Conservation (phyloP, 2,329 filamentous ascomycete genomes). For the Chaetomium sp. region DNA sequence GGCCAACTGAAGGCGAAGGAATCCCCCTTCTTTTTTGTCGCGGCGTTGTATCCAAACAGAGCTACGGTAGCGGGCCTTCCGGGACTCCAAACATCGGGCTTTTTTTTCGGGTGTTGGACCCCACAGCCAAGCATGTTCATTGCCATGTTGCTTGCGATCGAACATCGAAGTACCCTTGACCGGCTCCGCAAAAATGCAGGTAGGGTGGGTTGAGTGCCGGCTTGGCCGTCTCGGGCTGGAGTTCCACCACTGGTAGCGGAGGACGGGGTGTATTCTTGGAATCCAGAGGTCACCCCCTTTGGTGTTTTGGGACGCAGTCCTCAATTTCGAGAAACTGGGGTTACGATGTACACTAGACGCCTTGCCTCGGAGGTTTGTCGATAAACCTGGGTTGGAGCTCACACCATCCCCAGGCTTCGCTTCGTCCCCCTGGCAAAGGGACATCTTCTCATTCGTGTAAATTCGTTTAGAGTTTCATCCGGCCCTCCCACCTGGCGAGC, state of each 20-base stretch:
- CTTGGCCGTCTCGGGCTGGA: no score
- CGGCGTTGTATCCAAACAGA: not conserved
- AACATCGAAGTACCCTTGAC: no score
- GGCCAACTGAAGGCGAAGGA: not conserved
- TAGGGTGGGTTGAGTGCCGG: no score
- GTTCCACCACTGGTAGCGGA: no score
- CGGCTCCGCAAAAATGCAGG: no score
- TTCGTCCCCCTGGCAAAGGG: no score
- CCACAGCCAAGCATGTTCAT: not conserved
- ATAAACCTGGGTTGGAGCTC: not conserved
- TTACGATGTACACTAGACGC: no score
- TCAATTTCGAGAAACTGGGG: no score
- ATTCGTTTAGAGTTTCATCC: not conserved
- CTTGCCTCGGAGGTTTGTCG: not conserved
- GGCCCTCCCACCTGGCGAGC: not conserved
- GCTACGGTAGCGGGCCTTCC: not conserved
- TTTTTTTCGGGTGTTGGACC: not conserved
- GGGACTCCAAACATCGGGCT: not conserved
- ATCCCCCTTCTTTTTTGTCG: no score
- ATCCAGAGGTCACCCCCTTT: no score
- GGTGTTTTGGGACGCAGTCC: no score
- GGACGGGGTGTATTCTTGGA: no score
- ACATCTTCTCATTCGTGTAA: conserved; percentile 5
- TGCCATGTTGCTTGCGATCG: not conserved
- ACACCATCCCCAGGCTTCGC: not conserved